Base-by-base conservation (phyloP, 208 protist species). In the Wallacemonas sp. region DNA sequence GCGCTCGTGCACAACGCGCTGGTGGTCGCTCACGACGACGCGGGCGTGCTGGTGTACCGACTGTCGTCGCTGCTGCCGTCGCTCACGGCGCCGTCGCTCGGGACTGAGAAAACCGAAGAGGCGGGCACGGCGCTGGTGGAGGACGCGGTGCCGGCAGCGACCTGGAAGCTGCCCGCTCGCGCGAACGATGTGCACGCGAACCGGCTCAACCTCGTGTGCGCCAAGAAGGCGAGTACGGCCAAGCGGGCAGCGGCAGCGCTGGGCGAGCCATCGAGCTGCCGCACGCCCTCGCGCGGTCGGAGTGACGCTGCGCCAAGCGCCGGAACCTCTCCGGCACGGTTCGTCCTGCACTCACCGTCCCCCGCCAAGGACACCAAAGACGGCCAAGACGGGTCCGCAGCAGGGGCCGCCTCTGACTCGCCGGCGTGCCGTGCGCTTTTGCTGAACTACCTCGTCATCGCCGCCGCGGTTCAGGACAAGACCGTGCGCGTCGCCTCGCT, bases 151-250 rank as follows among this genome's bases (percentile, higher is more conserved):
- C 85, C 82, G 11, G 39, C 90, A 18, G 85, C 82, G 2, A 59
- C 50, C 16, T 95, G 90, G 87, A 26, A 55, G 10, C 72, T 95
- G 26, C 79, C 80, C 2, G 74, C 77, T 0, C 84, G 90, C 22
- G 82, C 92, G 4, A 95, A 93, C 57, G 90, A 93, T 48, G 72
- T 95, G 25, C 68, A 85, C 25, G 83, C 76, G 10, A 91, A 90
- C 59, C 79, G 82, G 1, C 67, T 92, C 28, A 74, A 75, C 46
- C 49, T 82, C 14, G 72, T 91, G 72, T 75, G 80, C 57, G 70
- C 82, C 52, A 69, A 79, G 67, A 28, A 57, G 41, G 46, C 25
- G 20, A 29, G 38, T 12, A 64, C 14, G 25, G n/a, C 41, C 8
- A 49, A 55, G 11, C 38, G 7, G 39, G 33, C 46, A 3, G 22